Evolutionary conservation across 129 eudicot genomes (phyloP), one percentile per base, ranked within the genome.

Genomic region (Flaveria robusta): DNA sequence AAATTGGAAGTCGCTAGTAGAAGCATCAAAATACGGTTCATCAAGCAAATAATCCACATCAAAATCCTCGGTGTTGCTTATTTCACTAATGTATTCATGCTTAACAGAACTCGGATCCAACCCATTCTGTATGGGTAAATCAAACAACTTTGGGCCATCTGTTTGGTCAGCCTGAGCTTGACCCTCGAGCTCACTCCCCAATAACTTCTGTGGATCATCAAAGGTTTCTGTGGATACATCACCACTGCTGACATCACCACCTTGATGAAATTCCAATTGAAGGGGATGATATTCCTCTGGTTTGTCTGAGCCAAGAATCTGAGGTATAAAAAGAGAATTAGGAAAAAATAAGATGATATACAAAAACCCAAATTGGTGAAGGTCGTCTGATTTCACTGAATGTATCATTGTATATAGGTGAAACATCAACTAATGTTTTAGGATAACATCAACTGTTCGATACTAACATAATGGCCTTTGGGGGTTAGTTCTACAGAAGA

Each of bases 241-340:
- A 56, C 52, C 82, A 80, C 49, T 46, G 76, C 58, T 68, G 72
- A 46, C 71, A 65, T 68, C 75, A 41, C 85, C 85, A 68, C 79
- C 86, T 75, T 51, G 72, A 24, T 70, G 75, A 51, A 64, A 4
- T 69, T 77, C 80, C 75, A 70, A 34, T 60, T 82, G 88, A 67
- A 77, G 83, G 31, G 90, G 83, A 80, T 19, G 78, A 79, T 27
- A 47, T 51, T 71, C 71, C 0, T 70, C 74, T 13, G 92, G 87
- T 69, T 14, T 72, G 63, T 74, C 88, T 23, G 87, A 68, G n/a
- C 84, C 90, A 65, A 88, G 86, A 81, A 88, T 88, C 95, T 91
- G 83, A 24, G 66, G 26, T 43, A 75, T 70, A 55, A 12, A 45
- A 68, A 39, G 34, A 64, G 31, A 71, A 58, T 34, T 71, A 15